Base-by-base conservation (phyloP, 2,329 filamentous ascomycete species). In the Cordyceps tenuipes region DNA sequence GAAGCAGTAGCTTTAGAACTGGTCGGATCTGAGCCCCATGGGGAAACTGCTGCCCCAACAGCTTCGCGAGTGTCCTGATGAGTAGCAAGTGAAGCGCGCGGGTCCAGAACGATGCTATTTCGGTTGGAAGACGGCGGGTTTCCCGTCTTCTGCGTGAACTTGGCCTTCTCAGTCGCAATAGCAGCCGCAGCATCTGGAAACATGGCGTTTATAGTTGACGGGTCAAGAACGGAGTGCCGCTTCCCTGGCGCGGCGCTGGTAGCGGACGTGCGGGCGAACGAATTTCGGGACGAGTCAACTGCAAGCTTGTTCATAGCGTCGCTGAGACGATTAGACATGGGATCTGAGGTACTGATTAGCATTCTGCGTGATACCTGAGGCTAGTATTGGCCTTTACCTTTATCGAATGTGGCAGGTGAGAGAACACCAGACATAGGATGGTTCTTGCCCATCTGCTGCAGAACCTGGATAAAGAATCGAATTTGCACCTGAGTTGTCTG, bases 401-500 rank as follows among this genome's bases (percentile, higher is more conserved):
- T 97, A 72, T 97, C 94, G 73, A 97, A 97, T 71, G 91, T 96
- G 59, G 94, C 89, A 34, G 94, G 94, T 31, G 94, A 97, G 57
- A 99, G 76, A 43, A 99, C 88, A 57, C 93, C 90, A 41, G 93
- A 96, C 90, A 97, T 95, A 31, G 94, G 94, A 73, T 97, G 92
- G 69, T 87, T 96, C 78, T 97, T 96, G 64, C 92, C 92, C 94
- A 97, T 99, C 74, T 99, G 94, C 78, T 97, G 92, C 67, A 99
- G 80, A 51, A 99, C 91, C 76, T 97, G 93, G 67, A 97, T 97
- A 76, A 99, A 99, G 81, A 99, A 99, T 59, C 94, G 87, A 71
- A 97, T 96, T 77, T 99, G 94, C 63, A 99, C 93, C 76, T 97
- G 94, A 5, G 94, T 99, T 6, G 94, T 97, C 80, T 99, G 94